A percentile compares a stretch with the other conserved stretches of the same genome.
Conservation (phyloP, 2,329 filamentous ascomycete species). For the Pseudogymnoascus sp. region DNA sequence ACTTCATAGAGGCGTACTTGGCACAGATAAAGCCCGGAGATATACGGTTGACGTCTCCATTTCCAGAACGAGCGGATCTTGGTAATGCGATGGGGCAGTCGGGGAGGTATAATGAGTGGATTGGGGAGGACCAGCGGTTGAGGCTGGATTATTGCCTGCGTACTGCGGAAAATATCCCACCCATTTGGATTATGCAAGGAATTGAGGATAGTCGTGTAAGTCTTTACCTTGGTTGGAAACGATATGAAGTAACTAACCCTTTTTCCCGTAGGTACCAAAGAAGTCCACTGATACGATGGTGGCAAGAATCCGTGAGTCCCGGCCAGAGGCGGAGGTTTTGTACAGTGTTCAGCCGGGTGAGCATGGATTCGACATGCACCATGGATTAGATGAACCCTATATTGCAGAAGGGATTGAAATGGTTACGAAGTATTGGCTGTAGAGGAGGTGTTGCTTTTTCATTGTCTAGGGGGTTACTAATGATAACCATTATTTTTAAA, state of each 20-base stretch:
- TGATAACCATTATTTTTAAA: background rate
- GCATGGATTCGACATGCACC: conserved; percentile 10
- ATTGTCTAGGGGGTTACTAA: background rate
- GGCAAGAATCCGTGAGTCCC: background rate
- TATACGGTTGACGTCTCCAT: background rate
- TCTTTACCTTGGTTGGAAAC: background rate
- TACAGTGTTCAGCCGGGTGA: conserved; percentile 13
- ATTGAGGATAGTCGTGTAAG: background rate
- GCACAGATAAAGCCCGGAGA: background rate
- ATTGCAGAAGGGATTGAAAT: background rate
- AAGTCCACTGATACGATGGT: background rate
- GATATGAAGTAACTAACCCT: background rate
- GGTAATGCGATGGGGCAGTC: background rate
- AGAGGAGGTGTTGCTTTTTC: background rate
- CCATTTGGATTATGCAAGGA: background rate
- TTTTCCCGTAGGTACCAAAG: background rate
- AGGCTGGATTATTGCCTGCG: background rate
- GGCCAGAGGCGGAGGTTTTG: background rate
- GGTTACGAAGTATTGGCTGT: background rate
- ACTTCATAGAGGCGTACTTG: background rate
- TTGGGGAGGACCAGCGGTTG: background rate
- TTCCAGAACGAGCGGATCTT: background rate
- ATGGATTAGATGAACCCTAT: background rate
- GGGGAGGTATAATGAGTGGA: background rate
- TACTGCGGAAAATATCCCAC: background rate